Evolutionary conservation across 768 basidiomycete genomes (phyloP), one percentile per base, ranked within the genome.

Genomic region (Auricularia cornea): DNA sequence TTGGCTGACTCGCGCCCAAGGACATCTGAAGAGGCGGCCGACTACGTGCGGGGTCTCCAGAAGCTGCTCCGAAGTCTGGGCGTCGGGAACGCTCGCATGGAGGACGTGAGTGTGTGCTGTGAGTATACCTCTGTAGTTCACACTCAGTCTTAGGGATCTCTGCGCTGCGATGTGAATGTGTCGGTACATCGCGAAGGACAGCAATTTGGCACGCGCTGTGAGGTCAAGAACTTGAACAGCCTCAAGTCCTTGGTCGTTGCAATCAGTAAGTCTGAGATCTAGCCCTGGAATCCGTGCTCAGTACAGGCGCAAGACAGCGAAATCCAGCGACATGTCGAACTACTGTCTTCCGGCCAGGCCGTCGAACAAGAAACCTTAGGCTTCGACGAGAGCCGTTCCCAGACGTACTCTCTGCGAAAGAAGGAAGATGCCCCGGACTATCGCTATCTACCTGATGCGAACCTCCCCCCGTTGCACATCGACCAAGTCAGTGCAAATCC

Each of bases 391-490:
- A 76, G 86, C 63, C 84, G 80, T 2, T 87, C 87, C 33, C 83
- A 89, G 71, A 98, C 97, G 0, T 94, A 85, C 74, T 82, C 79
- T 33, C 75, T 98, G 48, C 81, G 97, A 48, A 86, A 84, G 56
- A 98, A 99, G 74, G 97, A 97, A 69, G 90, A 94, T 68, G 89
- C 94, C 0, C 93, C 91, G 1, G 97, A 99, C 72, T 99, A 98
- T 72, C 84, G 91, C 20, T 98, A 98, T 76, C 96, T 99, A 92
- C 97, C 97, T 0, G 97, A 99, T 72, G 87, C 93, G 0, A 98
- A 98, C 72, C 76, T 98, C 1, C 93, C 94, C 0, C 83, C 86
- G 0, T 76, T 98, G 4, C 70, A 84, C 33, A 69, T 90, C 6
- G 80, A 80, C 63, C 71, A 83, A 64, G 86, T 83, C 63, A 69